Base-by-base conservation (phyloP, 148 eudicot genomes). In the Mesembryanthemum crystallinum region DNA sequence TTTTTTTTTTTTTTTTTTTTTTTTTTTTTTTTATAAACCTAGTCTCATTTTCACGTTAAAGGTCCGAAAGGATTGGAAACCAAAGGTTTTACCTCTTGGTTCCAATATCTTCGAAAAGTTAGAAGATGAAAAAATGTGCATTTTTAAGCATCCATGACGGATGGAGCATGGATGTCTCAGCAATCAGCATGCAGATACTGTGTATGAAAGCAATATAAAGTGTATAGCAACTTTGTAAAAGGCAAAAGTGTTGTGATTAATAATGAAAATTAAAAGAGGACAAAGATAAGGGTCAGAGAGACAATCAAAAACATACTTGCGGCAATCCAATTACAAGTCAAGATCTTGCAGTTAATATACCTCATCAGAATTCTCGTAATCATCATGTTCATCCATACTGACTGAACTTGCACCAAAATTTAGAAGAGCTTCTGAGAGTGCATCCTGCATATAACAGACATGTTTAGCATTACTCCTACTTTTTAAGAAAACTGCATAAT, bases 361-460 rank as follows among this genome's bases (percentile, higher is more conserved):
- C 92, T 92, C 86, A 32, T 89, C 87, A 60, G 83, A 73, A 42
- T 74, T 72, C n/a, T 81, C 79, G 58, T 76, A 64, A 72, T 79
- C 79, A 35, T 89, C 92, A 33, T 86, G 85, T 71, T 88, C 92
- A 84, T 92, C 97, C 74, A 85, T 78, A 72, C 90, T 88, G 77
- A 91, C 84, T 47, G 98, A 94, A 77, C 82, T 87, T 30, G 98
- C 98, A 74, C 98, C 98, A 73, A 92, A 94, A 79, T 93, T 78
- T 78, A 94, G 73, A 70, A 94, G 97, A 73, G 95, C 88, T 88
- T 94, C 98, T 12, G 97, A 86, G 64, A 94, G 85, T 75, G 81
- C 68, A 74, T 87, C 98, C 98, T 94, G 78, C 43, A 71, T 45
- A 78, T 37, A 39, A 68, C 70, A 5, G 12, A 29, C 12, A 77